phyloP scores from a whole-genome alignment of 257 asterid species.

The Petunia secreta region DNA sequence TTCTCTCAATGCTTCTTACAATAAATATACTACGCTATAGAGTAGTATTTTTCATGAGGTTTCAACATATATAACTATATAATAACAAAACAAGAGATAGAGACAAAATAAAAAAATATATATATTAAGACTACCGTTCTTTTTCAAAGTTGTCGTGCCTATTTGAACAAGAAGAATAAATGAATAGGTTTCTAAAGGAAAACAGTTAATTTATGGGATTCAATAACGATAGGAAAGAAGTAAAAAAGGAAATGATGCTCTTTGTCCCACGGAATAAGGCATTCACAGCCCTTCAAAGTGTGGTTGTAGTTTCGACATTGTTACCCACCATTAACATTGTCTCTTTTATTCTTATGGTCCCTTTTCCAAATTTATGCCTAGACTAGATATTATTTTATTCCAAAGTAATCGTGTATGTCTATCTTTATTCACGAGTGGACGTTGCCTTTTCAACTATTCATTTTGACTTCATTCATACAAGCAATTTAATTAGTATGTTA shows the following conservation, averaged over 20 bases:
- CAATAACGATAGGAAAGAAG: background rate
- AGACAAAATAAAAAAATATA: background rate
- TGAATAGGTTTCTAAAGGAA: background rate
- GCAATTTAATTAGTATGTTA: background rate
- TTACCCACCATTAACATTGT: slow-evolving; percentile 20
- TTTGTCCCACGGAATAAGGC: background rate
- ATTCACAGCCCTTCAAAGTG: slow-evolving; percentile 20
- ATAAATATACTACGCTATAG: too few species aligned
- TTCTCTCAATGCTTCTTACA: too few species aligned
- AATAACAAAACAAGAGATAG: background rate
- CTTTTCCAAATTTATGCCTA: background rate
- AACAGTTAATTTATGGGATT: background rate
- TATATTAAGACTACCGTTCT: background rate
- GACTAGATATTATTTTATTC: slow-evolving; percentile 16
- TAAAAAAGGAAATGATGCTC: background rate
- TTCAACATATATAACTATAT: too few species aligned
- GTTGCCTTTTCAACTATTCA: background rate
- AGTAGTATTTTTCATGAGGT: too few species aligned
- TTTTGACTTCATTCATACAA: background rate
- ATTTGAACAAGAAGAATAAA: background rate
- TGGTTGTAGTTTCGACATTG: background rate
- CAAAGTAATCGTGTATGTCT: slow-evolving; percentile 8
- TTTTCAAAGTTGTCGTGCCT: background rate
- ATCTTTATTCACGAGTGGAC: slow-evolving; percentile 14
- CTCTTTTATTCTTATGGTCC: slow-evolving; percentile 25